Conservation (phyloP, 1,284 basidiomycete genomes). For the Naganishia cerealis region DNA sequence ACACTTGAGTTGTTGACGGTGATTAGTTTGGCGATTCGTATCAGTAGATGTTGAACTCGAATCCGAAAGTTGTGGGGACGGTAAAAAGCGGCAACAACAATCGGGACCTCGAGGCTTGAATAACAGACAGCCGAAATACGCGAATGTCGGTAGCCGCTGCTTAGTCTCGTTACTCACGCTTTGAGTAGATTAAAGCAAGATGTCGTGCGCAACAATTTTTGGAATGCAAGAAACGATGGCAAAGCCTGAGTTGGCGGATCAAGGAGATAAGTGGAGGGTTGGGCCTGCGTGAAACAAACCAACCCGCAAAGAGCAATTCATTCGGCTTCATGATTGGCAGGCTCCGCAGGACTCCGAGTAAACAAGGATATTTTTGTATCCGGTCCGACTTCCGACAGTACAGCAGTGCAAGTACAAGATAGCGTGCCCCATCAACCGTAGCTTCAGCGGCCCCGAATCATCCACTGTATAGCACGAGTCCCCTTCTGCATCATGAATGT, state of each 20-base stretch:
- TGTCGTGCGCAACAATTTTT: background rate
- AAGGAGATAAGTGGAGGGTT: background rate
- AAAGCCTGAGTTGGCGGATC: background rate
- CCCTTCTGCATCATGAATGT: background rate
- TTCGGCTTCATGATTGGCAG: background rate
- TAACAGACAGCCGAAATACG: conserved; percentile 17
- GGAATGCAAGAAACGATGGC: background rate
- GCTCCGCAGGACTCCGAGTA: conserved; percentile 1
- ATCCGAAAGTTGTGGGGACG: conserved; percentile 3
- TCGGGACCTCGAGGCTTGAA: conserved; percentile 19
- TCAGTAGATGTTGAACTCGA: background rate
- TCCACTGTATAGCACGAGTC: background rate
- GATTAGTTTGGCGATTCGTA: background rate
- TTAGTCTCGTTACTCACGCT: background rate
- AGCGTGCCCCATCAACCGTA: too few species aligned
- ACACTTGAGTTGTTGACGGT: background rate
- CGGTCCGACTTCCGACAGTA: background rate
- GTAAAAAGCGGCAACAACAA: conserved; percentile 14
- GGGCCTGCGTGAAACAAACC: background rate
- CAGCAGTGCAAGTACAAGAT: too few species aligned
- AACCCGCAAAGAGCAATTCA: background rate
- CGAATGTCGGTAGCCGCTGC: conserved; percentile 1
- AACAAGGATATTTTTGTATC: conserved; percentile 19
- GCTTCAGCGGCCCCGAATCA: too few species aligned
- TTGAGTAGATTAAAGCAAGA: background rate